phyloP scores from a whole-genome alignment of 2,329 filamentous ascomycete genomes.

The Neofusicoccum umdonicola region DNA sequence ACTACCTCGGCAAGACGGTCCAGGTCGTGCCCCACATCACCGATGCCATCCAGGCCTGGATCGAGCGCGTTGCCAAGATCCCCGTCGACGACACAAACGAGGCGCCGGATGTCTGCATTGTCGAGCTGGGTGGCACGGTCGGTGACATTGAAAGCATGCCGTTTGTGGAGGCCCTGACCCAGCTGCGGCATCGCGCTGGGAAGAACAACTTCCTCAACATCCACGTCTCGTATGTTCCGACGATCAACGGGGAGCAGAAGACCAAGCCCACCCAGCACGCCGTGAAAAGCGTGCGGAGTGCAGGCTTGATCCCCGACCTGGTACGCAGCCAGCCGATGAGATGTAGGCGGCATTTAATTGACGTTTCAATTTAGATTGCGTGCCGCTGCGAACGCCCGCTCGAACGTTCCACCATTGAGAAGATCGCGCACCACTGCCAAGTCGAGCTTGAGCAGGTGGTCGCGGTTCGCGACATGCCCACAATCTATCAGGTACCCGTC shows the following conservation, averaged over 20 bases:
- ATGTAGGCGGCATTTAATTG: constrained; percentile 12
- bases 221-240: constrained; percentile 82
- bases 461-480: constrained; percentile 80
- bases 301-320: constrained; percentile 63
- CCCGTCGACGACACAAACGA: constrained; percentile 82
- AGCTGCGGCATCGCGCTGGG: constrained; percentile 70
- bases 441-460: constrained; percentile 82
- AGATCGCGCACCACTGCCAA: constrained; percentile 88
- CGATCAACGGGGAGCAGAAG: constrained; percentile 78
- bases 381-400: constrained; percentile 83
- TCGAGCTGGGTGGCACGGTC: constrained; percentile 67
- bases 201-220: constrained; percentile 84
- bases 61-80: constrained; percentile 78
- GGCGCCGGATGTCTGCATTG: constrained; percentile 89
- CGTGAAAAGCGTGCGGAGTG: constrained; percentile 78
- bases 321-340: constrained; percentile 41
- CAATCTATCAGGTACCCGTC: constrained; percentile 93
- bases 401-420: constrained; percentile 70
- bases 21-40: constrained; percentile 93
- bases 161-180: constrained; percentile 82
- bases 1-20: constrained; percentile 85
- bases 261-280: constrained; percentile 96
- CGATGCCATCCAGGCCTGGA: constrained; percentile 88
- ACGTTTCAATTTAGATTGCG: constrained; percentile 62
- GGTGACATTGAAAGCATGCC: constrained; percentile 85